Percentiles rank a stretch among this genome's conserved stretches.
Evolutionary conservation across 2,329 filamentous ascomycete genomes (phyloP).

Genomic region (Trichoderma simmonsii): DNA sequence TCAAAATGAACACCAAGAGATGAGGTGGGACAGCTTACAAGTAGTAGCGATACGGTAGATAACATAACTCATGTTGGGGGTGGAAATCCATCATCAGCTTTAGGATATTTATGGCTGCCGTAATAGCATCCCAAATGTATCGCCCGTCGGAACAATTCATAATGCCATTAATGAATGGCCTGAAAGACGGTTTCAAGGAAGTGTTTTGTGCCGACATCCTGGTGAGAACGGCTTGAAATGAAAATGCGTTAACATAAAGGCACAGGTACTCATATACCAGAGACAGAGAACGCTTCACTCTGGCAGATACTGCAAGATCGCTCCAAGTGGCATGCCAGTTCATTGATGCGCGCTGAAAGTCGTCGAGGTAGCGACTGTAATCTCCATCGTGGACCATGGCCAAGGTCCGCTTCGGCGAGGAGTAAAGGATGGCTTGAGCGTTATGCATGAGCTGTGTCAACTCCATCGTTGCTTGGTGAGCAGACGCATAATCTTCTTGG

Average conservation of each 20-base stretch:
- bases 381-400: background rate
- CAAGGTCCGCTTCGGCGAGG: background rate
- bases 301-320: background rate
- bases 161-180: background rate
- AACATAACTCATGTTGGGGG: background rate
- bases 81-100: background rate
- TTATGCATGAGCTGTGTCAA: conserved; percentile 8
- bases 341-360: conserved; percentile 1
- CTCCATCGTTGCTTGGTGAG: background rate
- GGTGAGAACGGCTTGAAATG: conserved; percentile 6
- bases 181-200: background rate
- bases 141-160: background rate
- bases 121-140: conserved; percentile 4
- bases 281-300: background rate
- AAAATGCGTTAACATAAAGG: conserved; percentile 4
- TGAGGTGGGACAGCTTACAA: background rate
- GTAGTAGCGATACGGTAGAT: conserved; percentile 1
- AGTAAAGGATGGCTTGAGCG: background rate
- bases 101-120: background rate
- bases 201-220: background rate
- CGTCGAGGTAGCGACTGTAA: conserved; percentile 6
- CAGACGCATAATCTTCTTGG: background rate
- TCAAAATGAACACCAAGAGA: background rate
- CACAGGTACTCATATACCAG: background rate
- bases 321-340: background rate